phyloP scores from a whole-genome alignment of 805 yeast species.

The Priceomyces fermenticarens region DNA sequence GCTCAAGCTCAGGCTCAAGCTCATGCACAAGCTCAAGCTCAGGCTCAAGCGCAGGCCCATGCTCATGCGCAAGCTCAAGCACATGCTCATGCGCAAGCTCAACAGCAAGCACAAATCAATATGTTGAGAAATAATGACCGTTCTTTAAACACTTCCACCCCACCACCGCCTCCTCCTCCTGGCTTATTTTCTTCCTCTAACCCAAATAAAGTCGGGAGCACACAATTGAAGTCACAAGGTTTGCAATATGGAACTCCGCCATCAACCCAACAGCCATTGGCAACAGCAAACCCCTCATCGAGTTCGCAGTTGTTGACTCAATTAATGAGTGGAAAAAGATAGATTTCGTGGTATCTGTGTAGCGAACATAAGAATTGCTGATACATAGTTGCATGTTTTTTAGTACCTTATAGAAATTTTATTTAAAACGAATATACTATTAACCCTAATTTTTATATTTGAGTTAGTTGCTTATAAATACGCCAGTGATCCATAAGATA shows the following conservation, averaged over 20 bases:
- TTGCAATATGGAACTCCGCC: slow-evolving; percentile 13
- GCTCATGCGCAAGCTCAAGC: slow-evolving; percentile 3
- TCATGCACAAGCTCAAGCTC: slow-evolving; percentile 4
- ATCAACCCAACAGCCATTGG: slow-evolving; percentile 7
- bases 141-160: slow-evolving; percentile 43
- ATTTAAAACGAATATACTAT: too few relatives aligned
- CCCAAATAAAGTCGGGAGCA: slow-evolving; percentile 1
- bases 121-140: slow-evolving; percentile 31
- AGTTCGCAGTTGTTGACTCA: slow-evolving; percentile 82
- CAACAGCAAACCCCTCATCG: slow-evolving; percentile 38
- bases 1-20: slow-evolving; percentile 4
- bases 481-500: too few relatives aligned
- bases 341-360: too few relatives aligned
- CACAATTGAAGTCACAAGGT: slow-evolving; percentile 9
- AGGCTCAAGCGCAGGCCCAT: background rate
- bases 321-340: slow-evolving; percentile 74
- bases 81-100: slow-evolving; percentile 5
- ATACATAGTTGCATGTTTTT: too few relatives aligned
- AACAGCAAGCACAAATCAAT: slow-evolving; percentile 22
- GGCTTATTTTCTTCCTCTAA: slow-evolving; percentile 50
- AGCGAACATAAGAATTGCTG: too few relatives aligned
- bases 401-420: too few relatives aligned
- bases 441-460: too few relatives aligned
- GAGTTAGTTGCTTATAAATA: too few relatives aligned
- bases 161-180: slow-evolving; percentile 81